Percentiles rank a stretch among this genome's conserved stretches.
Conservation (phyloP, 2,329 filamentous ascomycete species). For the Epichloe uncinata region DNA sequence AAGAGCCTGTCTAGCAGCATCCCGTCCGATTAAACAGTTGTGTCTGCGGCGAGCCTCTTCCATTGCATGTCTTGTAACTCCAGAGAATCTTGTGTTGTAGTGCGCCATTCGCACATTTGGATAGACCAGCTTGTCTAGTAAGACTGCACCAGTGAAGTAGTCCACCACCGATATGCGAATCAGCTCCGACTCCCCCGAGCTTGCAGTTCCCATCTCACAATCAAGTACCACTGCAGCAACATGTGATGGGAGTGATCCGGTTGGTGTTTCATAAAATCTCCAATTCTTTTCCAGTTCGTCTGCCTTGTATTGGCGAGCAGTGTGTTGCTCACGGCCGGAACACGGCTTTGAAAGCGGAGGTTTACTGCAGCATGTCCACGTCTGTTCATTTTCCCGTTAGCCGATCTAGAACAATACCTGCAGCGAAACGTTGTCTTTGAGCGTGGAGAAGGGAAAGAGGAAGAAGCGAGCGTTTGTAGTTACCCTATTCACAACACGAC, state of each 20-base stretch:
- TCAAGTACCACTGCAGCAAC: constrained; percentile 32
- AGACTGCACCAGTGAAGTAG: constrained; percentile 32
- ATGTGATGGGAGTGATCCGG: not conserved
- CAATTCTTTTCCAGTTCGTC: constrained; percentile 17
- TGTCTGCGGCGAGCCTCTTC: constrained; percentile 17
- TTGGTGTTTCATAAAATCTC: constrained; percentile 11
- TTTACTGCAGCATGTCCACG: constrained; percentile 20
- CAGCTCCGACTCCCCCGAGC: constrained; percentile 33
- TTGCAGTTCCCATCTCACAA: constrained; percentile 41
- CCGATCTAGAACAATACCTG: not conserved
- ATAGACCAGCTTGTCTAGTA: constrained; percentile 37
- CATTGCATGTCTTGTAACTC: constrained; percentile 29
- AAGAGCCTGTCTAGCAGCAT: constrained; percentile 27
- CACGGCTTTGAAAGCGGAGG: constrained; percentile 13
- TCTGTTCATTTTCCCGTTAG: constrained; percentile 7
- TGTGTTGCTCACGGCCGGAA: constrained; percentile 13
- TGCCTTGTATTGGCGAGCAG: constrained; percentile 9
- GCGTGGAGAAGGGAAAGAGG: not conserved
- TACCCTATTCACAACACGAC: constrained; percentile 16
- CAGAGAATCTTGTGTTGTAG: constrained; percentile 36
- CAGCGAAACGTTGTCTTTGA: too few relatives aligned
- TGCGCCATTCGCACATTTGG: constrained; percentile 32
- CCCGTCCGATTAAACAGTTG: constrained; percentile 26
- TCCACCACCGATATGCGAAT: constrained; percentile 39
- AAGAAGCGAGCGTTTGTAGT: not conserved